Evolutionary conservation across 805 yeast species (phyloP).

Genomic region (Wickerhamomyces hampshirensis): DNA sequence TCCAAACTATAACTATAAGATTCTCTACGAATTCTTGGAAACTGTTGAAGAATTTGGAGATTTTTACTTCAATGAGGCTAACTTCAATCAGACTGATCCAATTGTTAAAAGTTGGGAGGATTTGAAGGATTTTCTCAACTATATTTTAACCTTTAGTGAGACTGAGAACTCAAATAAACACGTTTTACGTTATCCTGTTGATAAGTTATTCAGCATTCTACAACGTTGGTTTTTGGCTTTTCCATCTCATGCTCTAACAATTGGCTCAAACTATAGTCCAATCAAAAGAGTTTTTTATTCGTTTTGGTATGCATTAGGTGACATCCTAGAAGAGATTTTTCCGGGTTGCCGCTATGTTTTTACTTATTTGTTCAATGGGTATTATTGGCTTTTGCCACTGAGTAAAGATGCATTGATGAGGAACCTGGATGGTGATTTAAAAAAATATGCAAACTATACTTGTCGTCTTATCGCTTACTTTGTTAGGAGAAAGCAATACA

Average conservation of each 20-base stretch:
- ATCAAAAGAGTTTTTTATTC: slow-evolving; percentile 15
- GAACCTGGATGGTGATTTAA: slow-evolving; percentile 7
- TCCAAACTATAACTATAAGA: slow-evolving; percentile 18
- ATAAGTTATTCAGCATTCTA: slow-evolving; percentile 9
- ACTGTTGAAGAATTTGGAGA: slow-evolving; percentile 17
- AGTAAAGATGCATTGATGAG: slow-evolving; percentile 6
- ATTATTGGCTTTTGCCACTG: slow-evolving; percentile 10
- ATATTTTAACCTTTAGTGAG: slow-evolving; percentile 6
- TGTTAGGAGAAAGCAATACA: slow-evolving; percentile 15
- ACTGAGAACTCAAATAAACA: slow-evolving; percentile 8
- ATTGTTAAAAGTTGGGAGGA: slow-evolving; percentile 4
- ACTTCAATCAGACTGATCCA: slow-evolving; percentile 8
- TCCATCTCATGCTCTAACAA: slow-evolving; percentile 16
- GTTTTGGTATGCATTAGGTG: slow-evolving; percentile 15
- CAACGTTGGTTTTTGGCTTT: slow-evolving; percentile 13
- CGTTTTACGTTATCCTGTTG: slow-evolving; percentile 17
- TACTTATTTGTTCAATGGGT: slow-evolving; percentile 20
- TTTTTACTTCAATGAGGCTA: slow-evolving; percentile 3
- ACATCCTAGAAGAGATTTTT: slow-evolving; percentile 15
- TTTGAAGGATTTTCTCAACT: slow-evolving; percentile 8
- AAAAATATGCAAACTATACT: slow-evolving; percentile 13
- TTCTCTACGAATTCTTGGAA: slow-evolving; percentile 16
- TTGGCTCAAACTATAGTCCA: slow-evolving; percentile 9
- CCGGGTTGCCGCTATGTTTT: slow-evolving; percentile 18
- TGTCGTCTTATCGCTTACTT: slow-evolving; percentile 21